phyloP scores from a whole-genome alignment of 106 monocot genomes.

The Xerophyta viscosa region DNA sequence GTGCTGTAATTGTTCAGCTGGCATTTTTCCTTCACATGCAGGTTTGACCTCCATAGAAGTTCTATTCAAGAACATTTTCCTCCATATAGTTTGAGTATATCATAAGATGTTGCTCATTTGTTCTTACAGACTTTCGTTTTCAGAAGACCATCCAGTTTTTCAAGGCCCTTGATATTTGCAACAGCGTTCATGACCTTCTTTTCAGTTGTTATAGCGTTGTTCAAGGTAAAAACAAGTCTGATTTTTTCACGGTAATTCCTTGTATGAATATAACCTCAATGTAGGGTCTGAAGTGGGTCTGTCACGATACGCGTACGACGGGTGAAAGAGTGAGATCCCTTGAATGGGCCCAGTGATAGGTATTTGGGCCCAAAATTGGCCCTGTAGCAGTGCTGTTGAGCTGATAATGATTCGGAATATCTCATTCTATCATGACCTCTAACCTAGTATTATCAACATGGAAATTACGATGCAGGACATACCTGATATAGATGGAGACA shows the following conservation, averaged over 20 bases:
- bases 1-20: constrained; percentile 96
- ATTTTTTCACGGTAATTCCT: not conserved
- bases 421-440: no score
- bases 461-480: constrained; percentile 60
- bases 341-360: no score
- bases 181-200: constrained; percentile 99
- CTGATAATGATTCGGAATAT: no score
- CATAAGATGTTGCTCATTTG: not conserved
- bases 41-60: constrained; percentile 26
- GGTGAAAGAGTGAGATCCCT: no score
- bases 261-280: no score
- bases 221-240: constrained; percentile 55
- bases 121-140: constrained; percentile 82
- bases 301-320: no score
- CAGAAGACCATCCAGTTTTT: constrained; percentile 50
- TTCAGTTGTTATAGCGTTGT: constrained; percentile 95
- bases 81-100: not conserved
- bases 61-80: not conserved
- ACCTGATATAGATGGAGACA: constrained; percentile 96
- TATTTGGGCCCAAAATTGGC: not conserved
- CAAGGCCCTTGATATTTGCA: constrained; percentile 93
- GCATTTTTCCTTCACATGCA: constrained; percentile 96
- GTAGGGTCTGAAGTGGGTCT: not conserved
- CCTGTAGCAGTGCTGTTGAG: not conserved
- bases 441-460: no score